A percentile compares a stretch with the other conserved stretches of the same genome.
Evolutionary conservation across 139 green algal genomes (phyloP).

Genomic region (Micractinium conductrix): DNA sequence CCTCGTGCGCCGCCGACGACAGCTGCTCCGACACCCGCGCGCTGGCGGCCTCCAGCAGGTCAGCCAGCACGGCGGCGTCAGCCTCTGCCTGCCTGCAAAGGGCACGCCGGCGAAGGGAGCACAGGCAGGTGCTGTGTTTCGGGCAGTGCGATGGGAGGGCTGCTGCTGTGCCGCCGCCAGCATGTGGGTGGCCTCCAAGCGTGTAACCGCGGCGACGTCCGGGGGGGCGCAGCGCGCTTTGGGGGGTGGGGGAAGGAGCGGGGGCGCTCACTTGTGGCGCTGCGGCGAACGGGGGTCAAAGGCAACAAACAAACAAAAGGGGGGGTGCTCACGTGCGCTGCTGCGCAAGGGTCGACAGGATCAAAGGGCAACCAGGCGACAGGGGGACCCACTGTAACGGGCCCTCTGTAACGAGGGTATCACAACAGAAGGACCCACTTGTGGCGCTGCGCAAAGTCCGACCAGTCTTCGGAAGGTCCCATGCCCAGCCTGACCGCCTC

Average conservation of each 20-base stretch:
- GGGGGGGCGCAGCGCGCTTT: background rate
- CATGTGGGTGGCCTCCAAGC: no score
- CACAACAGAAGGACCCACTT: background rate
- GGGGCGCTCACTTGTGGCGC: no score
- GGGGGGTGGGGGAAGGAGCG: no score
- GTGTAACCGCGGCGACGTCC: background rate
- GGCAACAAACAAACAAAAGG: no score
- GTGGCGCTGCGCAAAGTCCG: conserved; percentile 34
- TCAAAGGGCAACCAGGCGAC: no score
- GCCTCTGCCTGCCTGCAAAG: conserved; percentile 39
- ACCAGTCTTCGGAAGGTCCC: conserved; percentile 10
- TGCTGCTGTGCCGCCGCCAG: background rate
- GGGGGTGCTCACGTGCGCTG: no score
- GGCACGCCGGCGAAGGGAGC: background rate
- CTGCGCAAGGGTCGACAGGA: no score
- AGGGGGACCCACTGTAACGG: no score
- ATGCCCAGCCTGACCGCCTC: conserved; percentile 27
- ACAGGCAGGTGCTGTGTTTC: background rate
- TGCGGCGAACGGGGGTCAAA: no score
- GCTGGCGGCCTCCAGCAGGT: conserved; percentile 5
- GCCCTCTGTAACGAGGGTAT: no score
- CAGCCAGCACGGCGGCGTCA: conserved; percentile 29
- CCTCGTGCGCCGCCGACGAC: conserved; percentile 3
- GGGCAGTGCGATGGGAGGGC: background rate
- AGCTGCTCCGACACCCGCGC: conserved; percentile 16